Evolutionary conservation across 2,329 filamentous ascomycete genomes (phyloP).

Genomic region (Pseudogymnoascus sp.): DNA sequence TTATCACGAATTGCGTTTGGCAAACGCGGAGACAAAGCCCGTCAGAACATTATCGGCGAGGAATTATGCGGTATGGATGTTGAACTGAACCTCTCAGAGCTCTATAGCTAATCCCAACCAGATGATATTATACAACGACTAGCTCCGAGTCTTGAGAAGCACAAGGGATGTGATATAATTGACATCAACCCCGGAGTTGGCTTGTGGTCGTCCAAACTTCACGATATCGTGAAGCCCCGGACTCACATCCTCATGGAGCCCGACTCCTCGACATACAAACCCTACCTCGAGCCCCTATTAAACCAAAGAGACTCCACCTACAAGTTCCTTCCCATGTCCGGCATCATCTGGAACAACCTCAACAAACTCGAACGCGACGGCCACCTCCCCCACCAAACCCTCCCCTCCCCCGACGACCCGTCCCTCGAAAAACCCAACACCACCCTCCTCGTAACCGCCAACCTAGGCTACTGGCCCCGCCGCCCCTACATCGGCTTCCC

Average conservation of each 20-base stretch:
- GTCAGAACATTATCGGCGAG: constrained; percentile 49
- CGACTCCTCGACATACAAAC: constrained; percentile 46
- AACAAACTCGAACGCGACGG: constrained; percentile 44
- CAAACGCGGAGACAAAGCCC: constrained; percentile 30
- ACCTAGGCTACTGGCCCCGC: constrained; percentile 51
- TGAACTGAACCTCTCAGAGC: not conserved
- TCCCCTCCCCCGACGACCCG: constrained; percentile 30
- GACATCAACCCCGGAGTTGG: constrained; percentile 79
- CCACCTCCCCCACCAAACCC: constrained; percentile 48
- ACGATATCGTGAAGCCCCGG: constrained; percentile 68
- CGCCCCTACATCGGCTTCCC: constrained; percentile 45
- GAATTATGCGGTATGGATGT: constrained; percentile 40
- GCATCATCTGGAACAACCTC: constrained; percentile 56
- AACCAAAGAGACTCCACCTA: constrained; percentile 40
- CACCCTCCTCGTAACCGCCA: constrained; percentile 66
- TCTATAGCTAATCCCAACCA: constrained; percentile 53
- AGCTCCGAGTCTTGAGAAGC: constrained; percentile 59
- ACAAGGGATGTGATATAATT: constrained; percentile 75
- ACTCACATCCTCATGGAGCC: constrained; percentile 80
- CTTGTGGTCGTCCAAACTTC: constrained; percentile 70
- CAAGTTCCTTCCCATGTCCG: constrained; percentile 48
- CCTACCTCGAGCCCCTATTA: constrained; percentile 55
- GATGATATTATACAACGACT: constrained; percentile 52
- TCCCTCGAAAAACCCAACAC: constrained; percentile 53
- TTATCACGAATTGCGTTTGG: constrained; percentile 1